Base-by-base conservation (phyloP, 2,329 filamentous ascomycete species). In the Coniella lustricola region DNA sequence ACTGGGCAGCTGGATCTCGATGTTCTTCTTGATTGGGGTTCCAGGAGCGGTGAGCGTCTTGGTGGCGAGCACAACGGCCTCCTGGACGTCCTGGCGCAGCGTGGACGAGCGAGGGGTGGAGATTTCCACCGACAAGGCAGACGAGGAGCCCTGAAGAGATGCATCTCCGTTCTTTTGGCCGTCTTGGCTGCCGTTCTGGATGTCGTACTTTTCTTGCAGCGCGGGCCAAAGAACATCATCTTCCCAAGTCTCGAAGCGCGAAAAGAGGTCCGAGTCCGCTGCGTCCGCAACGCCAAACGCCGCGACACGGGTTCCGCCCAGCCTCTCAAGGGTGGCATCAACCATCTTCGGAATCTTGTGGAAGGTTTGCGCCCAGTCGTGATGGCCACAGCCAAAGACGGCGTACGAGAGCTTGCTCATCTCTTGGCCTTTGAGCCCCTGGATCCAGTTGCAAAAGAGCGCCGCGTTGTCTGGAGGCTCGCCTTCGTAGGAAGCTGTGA, bases 401-500 rank as follows among this genome's bases (percentile, higher is more conserved):
- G 82, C 75, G 59, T 81, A 88, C 2, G 75, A 68, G 1, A 83
- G 73, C 4, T 72, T 75, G 16, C 76, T 66, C 38, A 85, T 60
- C 4, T 74, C 67, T 8, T 64, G 53, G 8, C 66, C 69, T 48
- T 75, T 67, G 13, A 76, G 64, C 7, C 59, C 68, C 53, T 79
- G 71, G 4, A 88, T 64, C 84, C 84, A 88, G 20, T 74, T 69
- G 31, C 83, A 74, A 56, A 89, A 89, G 44, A 79, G 74, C 0
- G 69, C 72, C 0, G 84, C 85, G 53, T 89, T 87, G 52, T 86
- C 82, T 0, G 83, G 77, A 0, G 85, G 81, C 44, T 85, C 73
- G 1, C 85, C 85, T 56, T 89, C 84, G 53, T 89, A 89, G 1
- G 78, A 82, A 1, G 84, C 75, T 1, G 80, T 80, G 47, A 89